Base-by-base conservation (phyloP, 108 stramenopile genomes). In the Heterococcus sp. region DNA sequence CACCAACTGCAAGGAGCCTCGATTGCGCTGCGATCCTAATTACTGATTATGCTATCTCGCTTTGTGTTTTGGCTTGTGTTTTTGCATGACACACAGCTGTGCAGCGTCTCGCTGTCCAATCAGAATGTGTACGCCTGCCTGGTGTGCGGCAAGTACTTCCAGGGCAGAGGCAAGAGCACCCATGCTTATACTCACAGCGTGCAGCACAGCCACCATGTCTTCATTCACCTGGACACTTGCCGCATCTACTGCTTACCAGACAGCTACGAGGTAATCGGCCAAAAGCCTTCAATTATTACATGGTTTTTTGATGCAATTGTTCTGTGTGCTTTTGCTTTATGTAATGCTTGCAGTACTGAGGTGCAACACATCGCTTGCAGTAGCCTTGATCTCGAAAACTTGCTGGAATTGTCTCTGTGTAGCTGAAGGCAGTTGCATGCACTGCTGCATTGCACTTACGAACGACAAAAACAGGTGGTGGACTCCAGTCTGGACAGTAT, bases 121-220 rank as follows among this genome's bases (percentile, higher is more conserved):
- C 87, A 92, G 3, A 94, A 97, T 86, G 94, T 99, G 27, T 99
- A 97, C 75, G 92, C 85, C 0, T 99, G 98, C 86, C 90, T 99
- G 33, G 94, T 97, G 3, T 99, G 98, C 82, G 98, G 98, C 64
- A 95, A 95, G 72, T 97, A 91, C 88, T 96, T 97, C 83, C 93
- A 95, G 11, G 98, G 98, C 3, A 69, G 90, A 35, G 95, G 97
- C 40, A 81, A 73, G 33, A 89, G 87, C 31, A 99, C 96, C 8
- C 97, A 96, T 28, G 98, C 98, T 0, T 96, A 94, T 78, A 95
- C 92, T 1, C 98, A 99, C 84, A 73, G 88, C 30, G 93, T 98
- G 64, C 89, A 95, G 72, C 89, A 90, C 32, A 89, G 91, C 35
- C 98, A 99, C 83, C 93, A 80, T 86, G 95, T 98, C 35, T 99